A percentile compares a stretch with the other conserved stretches of the same genome.
These are phyloP conservation scores for Saccharomyces jurei DNA, from an alignment of 805 yeast genomes.

Conservation along the genomic window DNA sequence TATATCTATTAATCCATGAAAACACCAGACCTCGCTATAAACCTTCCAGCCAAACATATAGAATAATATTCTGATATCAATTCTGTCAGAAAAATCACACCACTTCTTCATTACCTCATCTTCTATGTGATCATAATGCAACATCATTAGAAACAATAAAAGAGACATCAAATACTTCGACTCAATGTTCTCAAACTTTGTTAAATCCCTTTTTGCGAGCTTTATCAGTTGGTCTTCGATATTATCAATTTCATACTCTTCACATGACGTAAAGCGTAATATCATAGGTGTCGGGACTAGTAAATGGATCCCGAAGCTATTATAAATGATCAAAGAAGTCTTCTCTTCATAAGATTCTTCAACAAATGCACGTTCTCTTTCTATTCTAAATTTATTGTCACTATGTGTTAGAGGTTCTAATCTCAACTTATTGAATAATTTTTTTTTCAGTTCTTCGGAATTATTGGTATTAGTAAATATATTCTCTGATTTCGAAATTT, in stretches of 20 bases:
- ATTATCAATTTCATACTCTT: constrained; percentile 13
- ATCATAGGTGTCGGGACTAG: constrained; percentile 14
- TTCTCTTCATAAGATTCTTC: constrained; percentile 12
- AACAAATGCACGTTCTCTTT: constrained; percentile 20
- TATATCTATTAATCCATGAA: constrained; percentile 20
- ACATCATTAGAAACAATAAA: constrained; percentile 14
- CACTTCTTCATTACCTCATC: constrained; percentile 13
- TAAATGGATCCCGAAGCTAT: constrained; percentile 14
- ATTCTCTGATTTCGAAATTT: constrained; percentile 10
- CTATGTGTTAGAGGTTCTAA: constrained; percentile 15
- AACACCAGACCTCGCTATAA: constrained; percentile 27
- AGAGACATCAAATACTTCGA: constrained; percentile 15
- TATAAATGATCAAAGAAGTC: constrained; percentile 14
- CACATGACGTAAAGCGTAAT: constrained; percentile 17
- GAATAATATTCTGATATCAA: constrained; percentile 25
- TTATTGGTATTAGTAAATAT: constrained; percentile 9
- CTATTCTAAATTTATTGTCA: constrained; percentile 15
- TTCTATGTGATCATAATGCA: constrained; percentile 21
- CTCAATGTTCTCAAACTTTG: constrained; percentile 16
- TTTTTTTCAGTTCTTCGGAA: constrained; percentile 3
- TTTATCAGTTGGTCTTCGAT: constrained; percentile 14
- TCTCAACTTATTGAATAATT: constrained; percentile 19
- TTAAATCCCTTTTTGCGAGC: neutral
- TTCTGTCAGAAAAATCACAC: constrained; percentile 9
- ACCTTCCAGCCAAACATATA: constrained; percentile 19